Conservation (phyloP, 257 asterid genomes). For the Capsicum chinense region DNA sequence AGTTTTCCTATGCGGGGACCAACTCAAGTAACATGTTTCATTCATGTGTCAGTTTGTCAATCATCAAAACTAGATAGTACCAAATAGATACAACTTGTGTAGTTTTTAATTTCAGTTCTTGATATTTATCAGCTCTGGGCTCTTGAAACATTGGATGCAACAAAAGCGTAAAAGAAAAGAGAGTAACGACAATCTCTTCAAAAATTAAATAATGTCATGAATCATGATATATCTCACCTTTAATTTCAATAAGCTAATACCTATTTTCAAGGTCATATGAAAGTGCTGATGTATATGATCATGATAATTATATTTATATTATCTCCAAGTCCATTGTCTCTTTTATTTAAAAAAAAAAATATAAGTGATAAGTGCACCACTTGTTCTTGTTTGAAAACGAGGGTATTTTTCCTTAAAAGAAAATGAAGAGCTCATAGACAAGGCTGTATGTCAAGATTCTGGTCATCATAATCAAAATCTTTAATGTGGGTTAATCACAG, state of each 20-base stretch:
- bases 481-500: not conserved
- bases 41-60: no score
- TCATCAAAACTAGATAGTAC: no score
- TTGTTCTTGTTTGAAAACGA: not conserved
- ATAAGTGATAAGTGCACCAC: no score
- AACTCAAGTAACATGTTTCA: no score
- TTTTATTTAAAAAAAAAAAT: not conserved
- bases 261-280: not conserved
- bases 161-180: not conserved
- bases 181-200: not conserved
- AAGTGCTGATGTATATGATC: not conserved
- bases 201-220: not conserved
- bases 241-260: not conserved
- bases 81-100: no score
- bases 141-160: not conserved
- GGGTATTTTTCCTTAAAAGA: no score
- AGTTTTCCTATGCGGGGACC: no score
- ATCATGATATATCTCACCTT: not conserved
- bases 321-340: not conserved
- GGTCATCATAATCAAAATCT: slow-evolving; percentile 26
- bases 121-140: no score
- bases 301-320: not conserved
- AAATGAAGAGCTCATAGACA: not conserved
- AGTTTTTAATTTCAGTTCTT: no score
- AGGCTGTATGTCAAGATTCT: not conserved